Base-by-base conservation (phyloP, 1,139 yeast species). In the Yamadazyma atmosphaerica region DNA sequence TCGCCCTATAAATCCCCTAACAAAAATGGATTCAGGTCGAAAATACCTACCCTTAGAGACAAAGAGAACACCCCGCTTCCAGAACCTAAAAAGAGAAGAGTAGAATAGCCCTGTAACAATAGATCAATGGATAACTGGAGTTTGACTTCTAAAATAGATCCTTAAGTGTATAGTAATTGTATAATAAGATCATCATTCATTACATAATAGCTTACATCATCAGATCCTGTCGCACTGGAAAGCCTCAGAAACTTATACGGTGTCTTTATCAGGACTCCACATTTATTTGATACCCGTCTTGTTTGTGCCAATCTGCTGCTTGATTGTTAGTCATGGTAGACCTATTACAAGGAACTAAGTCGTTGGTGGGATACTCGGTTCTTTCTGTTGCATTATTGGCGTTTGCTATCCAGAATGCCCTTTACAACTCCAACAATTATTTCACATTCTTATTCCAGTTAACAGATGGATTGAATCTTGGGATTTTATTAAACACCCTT, bases 401-500 rank as follows among this genome's bases (percentile, higher is more conserved):
- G 11, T 60, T 61, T 56, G 55, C 72, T 2, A 39, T 61, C 1
- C 44, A 50, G 26, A 59, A 58, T 38, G 59, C 71, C 2, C 46
- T 60, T 23, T 40, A 47, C 6, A 49, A 45, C n/a, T 50, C 71
- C 18, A 52, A 54, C 34, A 61, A 63, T 41, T 55, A 52, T 41
- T 52, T 56, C 31, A 56, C 61, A 24, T 57, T 66, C 31, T 39
- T 64, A 16, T 54, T 61, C 23, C 64, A 63, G 32, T 42, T 68
- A 40, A 64, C 73, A 4, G 68, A 63, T 33, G 72, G 72, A 4
- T 44, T 56, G 34, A 63, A 64, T 36, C 44, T 68, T 19, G 63
- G 62, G 4, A 58, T 65, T 8, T 41, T 67, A 9, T 45, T 68
- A 34, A 68, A 68, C 41, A 52, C 54, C 24, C 46, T 66, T 7